Percentiles rank a stretch among this genome's conserved stretches.
Conservation (phyloP, 805 yeast species). For the Cyberlindnera maritima region DNA sequence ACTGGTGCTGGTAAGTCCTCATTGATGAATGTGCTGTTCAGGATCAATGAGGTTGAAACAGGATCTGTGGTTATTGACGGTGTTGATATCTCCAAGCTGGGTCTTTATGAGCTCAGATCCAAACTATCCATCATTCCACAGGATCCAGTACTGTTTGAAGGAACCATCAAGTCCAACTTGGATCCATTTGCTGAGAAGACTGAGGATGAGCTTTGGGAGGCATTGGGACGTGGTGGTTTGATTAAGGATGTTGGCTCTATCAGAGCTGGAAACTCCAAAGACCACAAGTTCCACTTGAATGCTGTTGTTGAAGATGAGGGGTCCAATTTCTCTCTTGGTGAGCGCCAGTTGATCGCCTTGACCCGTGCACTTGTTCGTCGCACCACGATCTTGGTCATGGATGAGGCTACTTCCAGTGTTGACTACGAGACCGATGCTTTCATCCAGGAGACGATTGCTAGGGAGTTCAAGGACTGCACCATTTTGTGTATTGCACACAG, state of each 20-base stretch:
- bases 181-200: slow-evolving; percentile 63
- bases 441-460: slow-evolving; percentile 56
- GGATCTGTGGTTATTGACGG: slow-evolving; percentile 68
- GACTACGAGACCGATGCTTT: slow-evolving; percentile 70
- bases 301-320: slow-evolving; percentile 67
- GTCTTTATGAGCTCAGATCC: slow-evolving; percentile 60
- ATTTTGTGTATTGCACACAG: slow-evolving; percentile 84
- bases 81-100: slow-evolving; percentile 56
- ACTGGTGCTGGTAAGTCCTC: slow-evolving; percentile 69
- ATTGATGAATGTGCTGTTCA: slow-evolving; percentile 56
- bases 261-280: slow-evolving; percentile 7
- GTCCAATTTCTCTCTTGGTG: slow-evolving; percentile 66
- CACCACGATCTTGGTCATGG: slow-evolving; percentile 59
- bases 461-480: slow-evolving; percentile 60
- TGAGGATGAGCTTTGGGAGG: slow-evolving; percentile 60
- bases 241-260: slow-evolving; percentile 31
- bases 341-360: slow-evolving; percentile 64
- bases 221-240: slow-evolving; percentile 62
- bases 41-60: slow-evolving; percentile 54
- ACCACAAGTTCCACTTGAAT: slow-evolving; percentile 56
- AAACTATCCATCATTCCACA: slow-evolving; percentile 75
- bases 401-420: slow-evolving; percentile 77
- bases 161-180: slow-evolving; percentile 64
- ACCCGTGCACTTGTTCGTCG: slow-evolving; percentile 70
- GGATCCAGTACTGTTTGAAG: slow-evolving; percentile 76